These are phyloP conservation scores for Butyriboletus loyo DNA, from an alignment of 768 basidiomycete species.

Conservation along the genomic window DNA sequence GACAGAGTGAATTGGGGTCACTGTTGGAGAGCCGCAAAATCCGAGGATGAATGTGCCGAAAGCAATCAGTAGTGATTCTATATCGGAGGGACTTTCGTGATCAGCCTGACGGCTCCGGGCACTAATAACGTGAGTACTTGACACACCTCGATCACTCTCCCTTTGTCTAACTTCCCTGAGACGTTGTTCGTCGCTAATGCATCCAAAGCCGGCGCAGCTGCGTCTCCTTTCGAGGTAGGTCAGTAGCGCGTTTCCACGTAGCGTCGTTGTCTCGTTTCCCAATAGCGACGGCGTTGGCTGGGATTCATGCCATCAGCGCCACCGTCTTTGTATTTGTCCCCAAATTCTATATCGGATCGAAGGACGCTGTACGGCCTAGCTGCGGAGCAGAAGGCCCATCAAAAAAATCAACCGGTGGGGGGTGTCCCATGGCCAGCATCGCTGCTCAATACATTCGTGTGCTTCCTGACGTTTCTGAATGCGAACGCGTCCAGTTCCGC, in stretches of 20 bases:
- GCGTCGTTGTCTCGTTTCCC: slow-evolving; percentile 7
- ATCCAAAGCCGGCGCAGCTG: slow-evolving; percentile 29
- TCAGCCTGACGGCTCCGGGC: slow-evolving; percentile 41
- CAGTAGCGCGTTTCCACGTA: slow-evolving; percentile 23
- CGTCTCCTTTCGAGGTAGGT: slow-evolving; percentile 44
- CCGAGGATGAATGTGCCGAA: slow-evolving; percentile 41
- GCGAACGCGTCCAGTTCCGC: slow-evolving; percentile 48
- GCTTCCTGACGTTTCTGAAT: slow-evolving; percentile 57
- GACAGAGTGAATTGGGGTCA: slow-evolving; percentile 39
- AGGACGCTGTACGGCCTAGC: slow-evolving; percentile 47
- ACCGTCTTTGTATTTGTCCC: slow-evolving; percentile 48
- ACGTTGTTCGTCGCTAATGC: slow-evolving; percentile 27
- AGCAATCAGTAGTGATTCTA: slow-evolving; percentile 36
- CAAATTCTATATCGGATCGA: slow-evolving; percentile 55
- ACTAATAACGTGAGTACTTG: slow-evolving; percentile 33
- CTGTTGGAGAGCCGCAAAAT: slow-evolving; percentile 38
- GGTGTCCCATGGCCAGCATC: slow-evolving; percentile 39
- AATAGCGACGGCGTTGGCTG: slow-evolving; percentile 38
- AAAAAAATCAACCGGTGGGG: slow-evolving; percentile 34
- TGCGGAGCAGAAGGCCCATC: slow-evolving; percentile 47
- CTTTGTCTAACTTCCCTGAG: slow-evolving; percentile 13
- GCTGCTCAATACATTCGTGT: slow-evolving; percentile 52
- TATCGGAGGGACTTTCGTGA: slow-evolving; percentile 37
- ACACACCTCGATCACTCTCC: slow-evolving; percentile 11
- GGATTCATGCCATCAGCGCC: slow-evolving; percentile 43